Base-by-base conservation (phyloP, 192 early-diverging fungal species). In the Allomyces javanicus region DNA sequence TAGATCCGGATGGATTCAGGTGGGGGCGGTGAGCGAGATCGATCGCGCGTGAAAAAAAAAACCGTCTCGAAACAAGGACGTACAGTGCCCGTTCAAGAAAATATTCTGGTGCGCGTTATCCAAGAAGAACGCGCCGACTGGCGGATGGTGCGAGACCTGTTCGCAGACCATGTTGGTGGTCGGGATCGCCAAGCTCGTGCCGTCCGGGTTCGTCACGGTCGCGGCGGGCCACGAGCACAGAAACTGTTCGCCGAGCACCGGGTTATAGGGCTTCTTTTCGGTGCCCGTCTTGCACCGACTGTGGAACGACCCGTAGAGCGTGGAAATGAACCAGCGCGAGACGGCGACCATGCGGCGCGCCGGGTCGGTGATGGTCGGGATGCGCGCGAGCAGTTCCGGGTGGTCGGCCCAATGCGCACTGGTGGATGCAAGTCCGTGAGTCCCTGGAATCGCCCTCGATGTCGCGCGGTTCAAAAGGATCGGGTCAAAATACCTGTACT, bases 221-320 rank as follows among this genome's bases (percentile, higher is more conserved):
- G 71, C 62, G 62, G 84, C 81, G 24, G 80, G 70, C 86, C 85
- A 86, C 24, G 74, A 67, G n/a, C 78, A 81, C 44, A 76, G 55
- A 65, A 86, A 83, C 69, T 82, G 80, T 69, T 88, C 86, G 64
- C 86, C 86, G n/a, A 84, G 73, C 40, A 85, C 79, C 11, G 77
- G 83, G 66, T 83, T 83, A 69, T 85, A 89, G 11, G 89, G 89
- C 67, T 84, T 87, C 70, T 89, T 89, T 67, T 91, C 89, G 71
- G 77, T 81, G 74, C 83, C 78, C 11, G 81, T 84, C 63, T 82
- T 81, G 26, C 83, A 78, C 65, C 87, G 82, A 63, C 78, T 82
- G 63, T 85, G 78, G 73, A 85, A 89, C 25, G 84, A 86, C 58
- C 89, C 89, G 63, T 87, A 87, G 25, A 91, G 76, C 33, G 87